These are phyloP conservation scores for Aethionema arabicum DNA, from an alignment of 345 rosid genomes.

Conservation along the genomic window DNA sequence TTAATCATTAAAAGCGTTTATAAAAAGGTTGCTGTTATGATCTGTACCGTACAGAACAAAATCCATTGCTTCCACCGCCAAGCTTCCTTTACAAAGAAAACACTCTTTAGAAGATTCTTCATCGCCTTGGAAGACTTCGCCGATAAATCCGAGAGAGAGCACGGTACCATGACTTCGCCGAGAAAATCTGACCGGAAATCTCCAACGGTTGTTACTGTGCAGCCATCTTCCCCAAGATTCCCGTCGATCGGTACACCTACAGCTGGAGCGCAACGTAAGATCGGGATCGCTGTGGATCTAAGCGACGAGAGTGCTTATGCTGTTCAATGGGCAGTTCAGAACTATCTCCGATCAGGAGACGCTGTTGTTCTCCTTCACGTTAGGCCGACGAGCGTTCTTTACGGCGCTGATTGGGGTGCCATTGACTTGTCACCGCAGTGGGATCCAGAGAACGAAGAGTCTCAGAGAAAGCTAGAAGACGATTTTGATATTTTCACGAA, in stretches of 20 bases:
- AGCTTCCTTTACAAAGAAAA: neutral
- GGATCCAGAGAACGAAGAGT: slow-evolving; percentile 37
- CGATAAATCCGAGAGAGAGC: neutral
- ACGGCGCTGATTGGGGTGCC: slow-evolving; percentile 93
- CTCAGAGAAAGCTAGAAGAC: slow-evolving; percentile 65
- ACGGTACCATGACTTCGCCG: slow-evolving; percentile 40
- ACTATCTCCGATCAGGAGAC: slow-evolving; percentile 84
- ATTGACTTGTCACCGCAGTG: slow-evolving; percentile 43
- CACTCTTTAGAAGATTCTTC: slow-evolving; percentile 10
- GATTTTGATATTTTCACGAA: slow-evolving; percentile 69
- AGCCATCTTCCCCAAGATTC: slow-evolving; percentile 67
- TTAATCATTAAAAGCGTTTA: neutral
- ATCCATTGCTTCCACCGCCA: slow-evolving; percentile 16
- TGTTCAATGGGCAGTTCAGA: slow-evolving; percentile 81
- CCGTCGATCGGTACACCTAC: slow-evolving; percentile 44
- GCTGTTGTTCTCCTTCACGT: slow-evolving; percentile 77
- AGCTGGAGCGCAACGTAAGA: slow-evolving; percentile 57
- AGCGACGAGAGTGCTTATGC: slow-evolving; percentile 86
- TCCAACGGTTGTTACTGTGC: slow-evolving; percentile 48
- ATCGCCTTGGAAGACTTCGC: slow-evolving; percentile 7
- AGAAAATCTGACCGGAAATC: slow-evolving; percentile 39
- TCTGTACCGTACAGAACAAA: slow-evolving; percentile 9
- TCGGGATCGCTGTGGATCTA: slow-evolving; percentile 89
- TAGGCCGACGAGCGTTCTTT: slow-evolving; percentile 67
- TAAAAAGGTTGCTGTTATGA: neutral